These are phyloP conservation scores for Blepharisma undulans DNA, from an alignment of 169 alveolate genomes.

Conservation along the genomic window DNA sequence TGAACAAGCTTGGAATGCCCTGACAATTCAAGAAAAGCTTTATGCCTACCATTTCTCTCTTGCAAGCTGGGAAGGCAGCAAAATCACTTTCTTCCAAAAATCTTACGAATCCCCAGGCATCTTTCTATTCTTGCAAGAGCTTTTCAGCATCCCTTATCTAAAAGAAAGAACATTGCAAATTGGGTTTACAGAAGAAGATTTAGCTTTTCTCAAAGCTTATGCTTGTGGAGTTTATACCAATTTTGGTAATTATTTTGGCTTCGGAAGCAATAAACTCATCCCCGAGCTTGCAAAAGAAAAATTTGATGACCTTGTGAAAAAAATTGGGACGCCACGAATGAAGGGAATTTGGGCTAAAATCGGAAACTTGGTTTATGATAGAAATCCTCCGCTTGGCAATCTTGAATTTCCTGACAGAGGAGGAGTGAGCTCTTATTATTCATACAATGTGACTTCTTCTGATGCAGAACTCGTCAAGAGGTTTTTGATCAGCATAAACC, in stretches of 20 bases:
- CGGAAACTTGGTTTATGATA: slow-evolving; percentile 51
- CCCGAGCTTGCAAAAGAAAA: slow-evolving; percentile 72
- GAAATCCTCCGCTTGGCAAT: slow-evolving; percentile 48
- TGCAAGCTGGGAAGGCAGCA: slow-evolving; percentile 81
- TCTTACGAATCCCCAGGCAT: slow-evolving; percentile 83
- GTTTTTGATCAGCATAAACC: slow-evolving; percentile 52
- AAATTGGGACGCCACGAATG: slow-evolving; percentile 36
- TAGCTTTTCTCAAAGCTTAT: slow-evolving; percentile 56
- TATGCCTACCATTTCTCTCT: slow-evolving; percentile 70
- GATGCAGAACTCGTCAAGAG: slow-evolving; percentile 64
- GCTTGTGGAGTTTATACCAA: slow-evolving; percentile 71
- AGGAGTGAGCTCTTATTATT: slow-evolving; percentile 64
- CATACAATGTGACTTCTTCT: slow-evolving; percentile 57
- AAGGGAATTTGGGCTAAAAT: slow-evolving; percentile 54
- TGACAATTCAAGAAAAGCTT: slow-evolving; percentile 70
- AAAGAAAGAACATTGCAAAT: slow-evolving; percentile 39
- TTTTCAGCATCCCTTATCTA: slow-evolving; percentile 52
- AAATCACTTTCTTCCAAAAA: slow-evolving; percentile 70
- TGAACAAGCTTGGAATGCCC: slow-evolving; percentile 57
- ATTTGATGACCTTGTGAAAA: slow-evolving; percentile 55
- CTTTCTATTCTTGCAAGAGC: slow-evolving; percentile 63
- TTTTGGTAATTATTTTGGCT: slow-evolving; percentile 74
- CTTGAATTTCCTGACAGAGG: slow-evolving; percentile 65
- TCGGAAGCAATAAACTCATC: slow-evolving; percentile 80
- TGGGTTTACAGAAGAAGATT: slow-evolving; percentile 55